These are phyloP conservation scores for Cryomyces antarcticus DNA, from an alignment of 495 filamentous ascomycete species.

Conservation along the genomic window DNA sequence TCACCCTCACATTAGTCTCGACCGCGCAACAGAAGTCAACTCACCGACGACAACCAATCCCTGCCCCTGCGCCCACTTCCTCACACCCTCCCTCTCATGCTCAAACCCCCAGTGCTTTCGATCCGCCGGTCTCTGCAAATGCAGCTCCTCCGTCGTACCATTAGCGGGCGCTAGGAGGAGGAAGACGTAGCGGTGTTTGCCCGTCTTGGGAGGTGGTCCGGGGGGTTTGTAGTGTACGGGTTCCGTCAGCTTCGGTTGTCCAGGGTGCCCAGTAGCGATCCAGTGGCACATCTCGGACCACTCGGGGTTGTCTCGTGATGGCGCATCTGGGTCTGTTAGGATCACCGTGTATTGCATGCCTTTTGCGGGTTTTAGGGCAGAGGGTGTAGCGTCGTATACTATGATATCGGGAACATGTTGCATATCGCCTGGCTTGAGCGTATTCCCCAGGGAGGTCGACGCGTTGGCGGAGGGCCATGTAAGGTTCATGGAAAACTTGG, in stretches of 20 bases:
- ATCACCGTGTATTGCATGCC: constrained; percentile 23
- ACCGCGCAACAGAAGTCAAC: constrained; percentile 8
- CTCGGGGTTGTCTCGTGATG: constrained; percentile 39
- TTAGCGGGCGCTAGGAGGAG: constrained; percentile 27
- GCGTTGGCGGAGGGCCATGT: constrained; percentile 22
- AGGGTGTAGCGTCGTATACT: constrained; percentile 11
- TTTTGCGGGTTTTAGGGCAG: constrained; percentile 1
- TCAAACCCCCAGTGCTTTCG: constrained; percentile 44
- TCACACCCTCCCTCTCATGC: constrained; percentile 32
- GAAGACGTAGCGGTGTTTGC: constrained; percentile 51
- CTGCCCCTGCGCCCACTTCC: constrained; percentile 41
- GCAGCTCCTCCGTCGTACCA: constrained; percentile 17
- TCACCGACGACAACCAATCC: constrained; percentile 38
- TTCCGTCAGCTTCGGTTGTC: constrained; percentile 3
- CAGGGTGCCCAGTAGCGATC: constrained; percentile 27
- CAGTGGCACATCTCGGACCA: constrained; percentile 59
- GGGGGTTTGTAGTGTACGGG: constrained; percentile 31
- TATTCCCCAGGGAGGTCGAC: constrained; percentile 36
- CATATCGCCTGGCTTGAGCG: constrained; percentile 28
- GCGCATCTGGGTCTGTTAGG: constrained; percentile 52
- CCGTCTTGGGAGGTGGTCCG: constrained; percentile 40
- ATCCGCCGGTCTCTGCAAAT: constrained; percentile 32
- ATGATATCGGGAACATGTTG: constrained; percentile 29
- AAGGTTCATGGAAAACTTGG: constrained; percentile 28
- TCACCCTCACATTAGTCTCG: neutral